phyloP scores from a whole-genome alignment of 2,329 filamentous ascomycete species.

The Amylocarpus encephaloides region DNA sequence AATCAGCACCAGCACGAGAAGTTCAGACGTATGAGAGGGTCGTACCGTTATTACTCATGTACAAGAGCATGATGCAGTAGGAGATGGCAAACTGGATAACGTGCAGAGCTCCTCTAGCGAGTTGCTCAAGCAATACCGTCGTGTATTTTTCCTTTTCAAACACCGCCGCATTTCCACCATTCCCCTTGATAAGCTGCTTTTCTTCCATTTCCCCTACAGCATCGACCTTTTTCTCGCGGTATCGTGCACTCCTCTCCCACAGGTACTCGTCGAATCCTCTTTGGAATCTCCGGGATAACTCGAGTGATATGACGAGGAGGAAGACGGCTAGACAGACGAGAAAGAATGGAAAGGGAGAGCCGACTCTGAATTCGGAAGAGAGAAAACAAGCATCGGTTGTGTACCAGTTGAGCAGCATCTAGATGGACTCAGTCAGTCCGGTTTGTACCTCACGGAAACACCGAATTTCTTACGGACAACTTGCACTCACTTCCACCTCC shows the following conservation, averaged over 20 bases:
- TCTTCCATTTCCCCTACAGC: conserved; percentile 16
- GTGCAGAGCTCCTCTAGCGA: conserved; percentile 15
- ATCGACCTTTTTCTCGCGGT: conserved; percentile 2
- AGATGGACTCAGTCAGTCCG: not conserved
- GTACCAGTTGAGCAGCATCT: conserved; percentile 26
- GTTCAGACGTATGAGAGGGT: not conserved
- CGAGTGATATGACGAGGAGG: conserved; percentile 20
- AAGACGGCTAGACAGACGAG: conserved; percentile 20
- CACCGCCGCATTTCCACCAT: not conserved
- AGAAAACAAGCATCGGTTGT: conserved; percentile 24
- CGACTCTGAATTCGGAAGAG: conserved; percentile 16
- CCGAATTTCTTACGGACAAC: conserved; percentile 15
- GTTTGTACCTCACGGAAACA: not conserved
- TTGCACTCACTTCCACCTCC: conserved; percentile 15
- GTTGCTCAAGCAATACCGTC: conserved; percentile 15
- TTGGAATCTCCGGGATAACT: conserved; percentile 18
- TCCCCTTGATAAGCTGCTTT: conserved; percentile 11
- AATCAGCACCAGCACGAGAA: not conserved
- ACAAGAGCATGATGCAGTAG: conserved; percentile 20
- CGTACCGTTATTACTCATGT: conserved; percentile 25
- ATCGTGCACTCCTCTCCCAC: conserved; percentile 3
- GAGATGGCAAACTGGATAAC: conserved; percentile 18
- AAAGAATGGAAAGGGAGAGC: conserved; percentile 17
- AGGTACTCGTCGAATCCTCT: conserved; percentile 18
- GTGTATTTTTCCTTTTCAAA: not conserved